Evolutionary conservation across 805 yeast genomes (phyloP).

Genomic region (Wickerhamomyces subpelliculosus): DNA sequence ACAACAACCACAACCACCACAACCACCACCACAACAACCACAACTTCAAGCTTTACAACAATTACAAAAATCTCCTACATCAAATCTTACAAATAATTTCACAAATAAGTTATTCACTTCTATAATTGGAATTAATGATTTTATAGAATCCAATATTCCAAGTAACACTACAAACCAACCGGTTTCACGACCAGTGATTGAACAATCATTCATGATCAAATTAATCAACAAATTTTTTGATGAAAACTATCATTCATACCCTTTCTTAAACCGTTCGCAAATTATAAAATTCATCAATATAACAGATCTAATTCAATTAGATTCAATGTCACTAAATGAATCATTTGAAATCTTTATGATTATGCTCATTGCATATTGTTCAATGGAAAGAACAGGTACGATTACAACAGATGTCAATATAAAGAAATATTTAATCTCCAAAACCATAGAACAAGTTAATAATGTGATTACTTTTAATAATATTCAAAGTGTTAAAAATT

Average conservation of each 20-base stretch:
- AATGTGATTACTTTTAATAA: conserved; percentile 33
- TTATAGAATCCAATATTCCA: background rate
- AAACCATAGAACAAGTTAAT: conserved; percentile 35
- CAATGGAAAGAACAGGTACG: conserved; percentile 35
- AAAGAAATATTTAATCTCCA: conserved; percentile 32
- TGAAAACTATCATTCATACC: conserved; percentile 37
- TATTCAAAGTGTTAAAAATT: conserved; percentile 32
- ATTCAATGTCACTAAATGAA: conserved; percentile 21
- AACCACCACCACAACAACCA: conserved; percentile 1
- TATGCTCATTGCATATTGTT: conserved; percentile 48
- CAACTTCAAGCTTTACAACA: conserved; percentile 1
- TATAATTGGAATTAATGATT: background rate
- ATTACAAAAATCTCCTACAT: background rate
- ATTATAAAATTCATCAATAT: conserved; percentile 25
- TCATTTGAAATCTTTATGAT: conserved; percentile 45
- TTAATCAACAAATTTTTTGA: conserved; percentile 39
- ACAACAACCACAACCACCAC: background rate
- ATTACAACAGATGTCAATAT: conserved; percentile 29
- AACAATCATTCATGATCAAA: conserved; percentile 19
- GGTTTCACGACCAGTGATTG: background rate
- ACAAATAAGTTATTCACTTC: background rate
- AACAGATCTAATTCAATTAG: conserved; percentile 16
- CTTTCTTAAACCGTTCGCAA: conserved; percentile 33
- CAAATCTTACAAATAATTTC: background rate
- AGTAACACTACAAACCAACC: background rate